Conservation (phyloP, 805 yeast genomes). For the Yamadazyma tumulicola region DNA sequence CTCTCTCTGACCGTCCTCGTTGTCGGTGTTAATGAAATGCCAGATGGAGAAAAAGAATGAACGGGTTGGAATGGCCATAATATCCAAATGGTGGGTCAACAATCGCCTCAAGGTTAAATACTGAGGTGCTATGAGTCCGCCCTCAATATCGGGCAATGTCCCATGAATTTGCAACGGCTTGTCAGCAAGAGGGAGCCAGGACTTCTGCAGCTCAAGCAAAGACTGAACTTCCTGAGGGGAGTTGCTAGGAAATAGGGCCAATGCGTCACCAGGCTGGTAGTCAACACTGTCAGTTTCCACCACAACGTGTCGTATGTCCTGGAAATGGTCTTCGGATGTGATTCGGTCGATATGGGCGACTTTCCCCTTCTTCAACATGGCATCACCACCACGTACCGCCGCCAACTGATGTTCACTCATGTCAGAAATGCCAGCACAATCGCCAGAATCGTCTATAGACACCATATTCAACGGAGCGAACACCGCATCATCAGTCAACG, state of each 20-base stretch:
- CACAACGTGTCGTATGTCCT: constrained; percentile 73
- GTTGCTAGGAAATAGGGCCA: constrained; percentile 74
- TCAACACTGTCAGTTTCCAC: constrained; percentile 33
- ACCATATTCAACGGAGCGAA: constrained; percentile 21
- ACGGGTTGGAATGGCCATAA: constrained; percentile 77
- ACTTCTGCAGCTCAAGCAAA: constrained; percentile 61
- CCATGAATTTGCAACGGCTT: constrained; percentile 41
- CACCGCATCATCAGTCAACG: constrained; percentile 22
- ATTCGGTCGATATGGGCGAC: constrained; percentile 55
- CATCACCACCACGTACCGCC: constrained; percentile 8
- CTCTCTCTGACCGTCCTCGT: constrained; percentile 67
- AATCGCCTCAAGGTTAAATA: constrained; percentile 66
- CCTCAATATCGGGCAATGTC: constrained; percentile 41
- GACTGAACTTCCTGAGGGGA: constrained; percentile 58
- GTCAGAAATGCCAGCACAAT: neutral
- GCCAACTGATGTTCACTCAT: neutral
- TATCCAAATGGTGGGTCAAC: constrained; percentile 76
- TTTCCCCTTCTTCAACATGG: constrained; percentile 32
- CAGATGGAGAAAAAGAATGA: constrained; percentile 72
- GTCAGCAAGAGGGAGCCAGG: constrained; percentile 73
- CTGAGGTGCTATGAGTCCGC: constrained; percentile 52
- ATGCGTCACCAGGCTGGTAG: constrained; percentile 78
- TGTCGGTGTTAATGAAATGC: constrained; percentile 53
- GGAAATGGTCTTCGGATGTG: constrained; percentile 74
- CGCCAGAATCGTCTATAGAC: constrained; percentile 3